Base-by-base conservation (phyloP, 176 grass and related monocot species). In the Pharus latifolius region DNA sequence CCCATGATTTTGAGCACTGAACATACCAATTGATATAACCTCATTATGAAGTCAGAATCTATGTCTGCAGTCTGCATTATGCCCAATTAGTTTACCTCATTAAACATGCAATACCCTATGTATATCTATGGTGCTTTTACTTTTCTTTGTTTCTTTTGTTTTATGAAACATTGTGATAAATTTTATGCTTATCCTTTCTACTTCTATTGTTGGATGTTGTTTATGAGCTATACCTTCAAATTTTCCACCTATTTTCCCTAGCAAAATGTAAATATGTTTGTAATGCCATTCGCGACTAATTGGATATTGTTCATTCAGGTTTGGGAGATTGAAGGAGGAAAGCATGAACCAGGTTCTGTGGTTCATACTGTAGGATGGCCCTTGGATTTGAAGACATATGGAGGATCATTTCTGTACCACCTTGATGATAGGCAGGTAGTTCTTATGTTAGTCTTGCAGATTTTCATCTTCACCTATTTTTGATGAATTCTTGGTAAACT, bases 281-380 rank as follows among this genome's bases (percentile, higher is more conserved):
- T 65, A 32, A 73, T 28, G 16, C 33, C 17, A 50, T 7, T 46
- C 42, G 24, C 7, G 43, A 53, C 45, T 16, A 51, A 67, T 19
- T 73, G 60, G 9, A 26, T 60, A 27, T 69, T 42, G 31, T 28
- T 52, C 60, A 43, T 76, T 77, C 75, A 98, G 94, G 79, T 98
- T 27, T 98, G 95, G 90, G 90, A 98, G 78, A 93, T 98, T 71
- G 84, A 93, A 73, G 90, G 88, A 81, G 72, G 59, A 74, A 98
- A 91, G 63, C 95, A 98, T 49, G 56, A 85, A 52, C 81, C 84
- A 64, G 95, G 95, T 67, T 69, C 78, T 56, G 87, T 98, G 53
- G 54, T 98, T 53, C 95, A 98, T 70, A 93, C 95, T 75, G 48
- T 98, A 65, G 95, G 95, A 70, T 98, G 86, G 89, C 95, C 95